phyloP scores from a whole-genome alignment of 169 alveolate species.

The Cryptosporidium canis region DNA sequence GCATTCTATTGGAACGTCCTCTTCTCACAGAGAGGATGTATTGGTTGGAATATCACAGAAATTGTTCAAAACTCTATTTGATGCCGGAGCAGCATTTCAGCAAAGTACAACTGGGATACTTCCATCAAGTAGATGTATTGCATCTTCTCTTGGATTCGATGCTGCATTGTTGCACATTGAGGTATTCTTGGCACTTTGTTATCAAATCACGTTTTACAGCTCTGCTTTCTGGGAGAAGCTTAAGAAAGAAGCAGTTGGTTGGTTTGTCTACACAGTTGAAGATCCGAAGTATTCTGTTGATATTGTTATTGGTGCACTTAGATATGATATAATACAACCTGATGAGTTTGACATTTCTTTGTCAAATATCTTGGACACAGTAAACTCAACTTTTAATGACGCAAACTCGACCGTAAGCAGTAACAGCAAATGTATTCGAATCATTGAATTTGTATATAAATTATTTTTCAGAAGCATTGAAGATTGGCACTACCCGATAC shows the following conservation, averaged over 20 bases:
- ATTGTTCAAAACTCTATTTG: conserved; percentile 43
- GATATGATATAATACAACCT: conserved; percentile 41
- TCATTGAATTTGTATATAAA: conserved; percentile 35
- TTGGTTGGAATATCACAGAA: conserved; percentile 61
- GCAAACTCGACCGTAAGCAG: not conserved
- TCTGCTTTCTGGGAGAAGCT: conserved; percentile 38
- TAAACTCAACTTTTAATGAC: not conserved
- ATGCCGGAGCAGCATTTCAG: conserved; percentile 72
- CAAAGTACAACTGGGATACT: conserved; percentile 54
- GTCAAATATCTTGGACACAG: conserved; percentile 27
- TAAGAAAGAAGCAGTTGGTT: conserved; percentile 61
- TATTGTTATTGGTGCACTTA: conserved; percentile 47
- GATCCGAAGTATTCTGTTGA: conserved; percentile 68
- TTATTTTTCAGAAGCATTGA: conserved; percentile 60
- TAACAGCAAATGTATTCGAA: not conserved
- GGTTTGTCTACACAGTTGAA: conserved; percentile 61
- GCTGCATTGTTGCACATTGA: conserved; percentile 64
- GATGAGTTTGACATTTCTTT: conserved; percentile 27
- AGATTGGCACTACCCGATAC: conserved; percentile 66
- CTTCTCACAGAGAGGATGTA: conserved; percentile 67
- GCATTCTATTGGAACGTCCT: conserved; percentile 15
- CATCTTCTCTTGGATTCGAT: conserved; percentile 65
- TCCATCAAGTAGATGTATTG: conserved; percentile 45
- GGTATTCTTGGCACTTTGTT: conserved; percentile 37
- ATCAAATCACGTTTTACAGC: conserved; percentile 22